Percentiles rank a stretch among this genome's conserved stretches.
Evolutionary conservation across 2,329 filamentous ascomycete species (phyloP).

Genomic region (Colletotrichum sp.): DNA sequence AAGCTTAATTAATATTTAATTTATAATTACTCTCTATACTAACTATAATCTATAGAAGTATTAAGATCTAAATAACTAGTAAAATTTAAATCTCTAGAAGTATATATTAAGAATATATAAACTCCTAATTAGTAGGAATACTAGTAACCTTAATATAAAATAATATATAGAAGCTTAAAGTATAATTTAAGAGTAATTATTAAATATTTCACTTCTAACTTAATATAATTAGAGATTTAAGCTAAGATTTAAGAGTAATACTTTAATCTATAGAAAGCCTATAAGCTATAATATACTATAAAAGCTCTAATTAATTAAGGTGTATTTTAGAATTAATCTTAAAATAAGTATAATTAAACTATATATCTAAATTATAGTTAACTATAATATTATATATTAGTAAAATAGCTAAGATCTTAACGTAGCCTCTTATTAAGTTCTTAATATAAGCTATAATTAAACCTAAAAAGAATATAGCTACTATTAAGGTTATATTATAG

Average conservation of each 20-base stretch:
- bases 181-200: not conserved
- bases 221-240: not conserved
- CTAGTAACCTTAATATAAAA: not conserved
- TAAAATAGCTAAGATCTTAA: not conserved
- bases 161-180: not conserved
- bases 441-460: not conserved
- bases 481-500: not conserved
- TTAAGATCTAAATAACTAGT: not conserved
- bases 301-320: not conserved
- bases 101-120: not conserved
- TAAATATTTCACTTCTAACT: not conserved
- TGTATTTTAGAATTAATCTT: not conserved
- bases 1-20: not conserved
- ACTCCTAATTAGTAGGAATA: not conserved
- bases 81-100: not conserved
- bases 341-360: not conserved
- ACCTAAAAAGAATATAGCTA: not conserved
- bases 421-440: not conserved
- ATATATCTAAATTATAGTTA: not conserved
- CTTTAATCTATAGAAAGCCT: not conserved
- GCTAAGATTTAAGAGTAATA: not conserved
- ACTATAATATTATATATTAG: not conserved
- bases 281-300: not conserved
- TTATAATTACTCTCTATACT: not conserved
- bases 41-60: not conserved